Base-by-base conservation (phyloP, 2,329 filamentous ascomycete species). In the Colletotrichum orbiculare region DNA sequence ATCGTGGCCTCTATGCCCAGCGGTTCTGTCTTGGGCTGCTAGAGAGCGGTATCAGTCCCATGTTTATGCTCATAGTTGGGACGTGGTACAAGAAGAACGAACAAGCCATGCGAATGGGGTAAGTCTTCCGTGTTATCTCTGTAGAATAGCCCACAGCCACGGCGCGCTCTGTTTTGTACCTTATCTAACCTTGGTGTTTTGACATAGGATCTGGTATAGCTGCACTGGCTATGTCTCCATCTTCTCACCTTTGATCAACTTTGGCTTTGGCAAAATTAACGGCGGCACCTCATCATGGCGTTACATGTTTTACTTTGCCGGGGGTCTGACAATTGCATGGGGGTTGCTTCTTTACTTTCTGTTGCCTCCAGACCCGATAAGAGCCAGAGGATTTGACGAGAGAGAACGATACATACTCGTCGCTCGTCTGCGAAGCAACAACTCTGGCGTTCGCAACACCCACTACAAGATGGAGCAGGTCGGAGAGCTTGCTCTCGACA, bases 391-490 rank as follows among this genome's bases (percentile, higher is more conserved):
- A 12, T 73, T 77, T 38, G 72, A 60, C 38, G 70, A 73, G 6
- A 62, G 71, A 47, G 72, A 76, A 50, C 67, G 71, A 38, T 73
- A 71, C 6, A 71, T 76, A 25, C 47, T 74, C 0, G 69, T 75
- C 2, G 72, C 72, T 0, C 64, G 74, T 3, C 64, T 75, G 6
- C 70, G 73, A 34, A 70, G 63, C 2, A 78, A 77, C 43, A 75
- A 78, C 38, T 78, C 82, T 46, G 76, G 72, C 6, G 74, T 80
- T 0, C 72, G 76, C 15, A 82, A 83, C 65, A 80, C 75, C 2
- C 76, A 80, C 48, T 81, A 79, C 71, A 83, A 83, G 64, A 68
- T 71, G n/a, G 68, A 71, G 2, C 82, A 84, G 60, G 73, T 82
- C 15, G 68, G 68, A 37, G 81, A 83, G 60, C 70, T 73, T 6